phyloP scores from a whole-genome alignment of 2,329 filamentous ascomycete genomes.

The Cladosporium halotolerans region DNA sequence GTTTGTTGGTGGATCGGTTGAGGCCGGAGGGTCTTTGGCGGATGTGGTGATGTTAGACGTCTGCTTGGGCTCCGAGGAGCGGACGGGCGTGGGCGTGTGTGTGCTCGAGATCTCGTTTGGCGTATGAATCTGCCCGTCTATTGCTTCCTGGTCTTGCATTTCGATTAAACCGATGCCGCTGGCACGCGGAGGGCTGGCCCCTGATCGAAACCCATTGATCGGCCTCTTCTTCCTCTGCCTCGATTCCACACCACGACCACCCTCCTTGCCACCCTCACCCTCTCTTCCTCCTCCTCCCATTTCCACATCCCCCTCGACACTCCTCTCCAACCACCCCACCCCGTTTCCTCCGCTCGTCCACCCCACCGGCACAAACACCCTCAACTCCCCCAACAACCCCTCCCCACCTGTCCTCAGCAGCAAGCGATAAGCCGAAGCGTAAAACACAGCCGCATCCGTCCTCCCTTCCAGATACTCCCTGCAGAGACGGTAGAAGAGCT shows the following conservation, averaged over 20 bases:
- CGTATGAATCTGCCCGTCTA: background rate
- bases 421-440: conserved; percentile 16
- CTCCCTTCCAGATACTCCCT: conserved; percentile 13
- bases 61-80: background rate
- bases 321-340: conserved; percentile 14
- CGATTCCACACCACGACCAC: no score
- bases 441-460: conserved; percentile 14
- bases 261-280: no score
- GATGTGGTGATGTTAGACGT: background rate
- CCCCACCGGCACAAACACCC: conserved; percentile 13
- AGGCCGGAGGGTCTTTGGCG: background rate
- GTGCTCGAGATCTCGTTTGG: background rate
- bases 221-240: conserved; percentile 5
- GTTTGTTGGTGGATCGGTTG: conserved; percentile 16
- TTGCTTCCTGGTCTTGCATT: no score
- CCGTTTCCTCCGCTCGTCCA: no score
- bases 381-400: conserved; percentile 13
- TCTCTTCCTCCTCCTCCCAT: conserved; percentile 1
- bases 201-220: background rate
- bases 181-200: no score
- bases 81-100: background rate
- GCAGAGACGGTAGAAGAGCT: conserved; percentile 1
- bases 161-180: no score
- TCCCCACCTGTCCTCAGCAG: conserved; percentile 10
- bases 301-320: conserved; percentile 1